Evolutionary conservation across 805 yeast genomes (phyloP), one percentile per base, ranked within the genome.

Genomic region (Yarrowia divulgata): DNA sequence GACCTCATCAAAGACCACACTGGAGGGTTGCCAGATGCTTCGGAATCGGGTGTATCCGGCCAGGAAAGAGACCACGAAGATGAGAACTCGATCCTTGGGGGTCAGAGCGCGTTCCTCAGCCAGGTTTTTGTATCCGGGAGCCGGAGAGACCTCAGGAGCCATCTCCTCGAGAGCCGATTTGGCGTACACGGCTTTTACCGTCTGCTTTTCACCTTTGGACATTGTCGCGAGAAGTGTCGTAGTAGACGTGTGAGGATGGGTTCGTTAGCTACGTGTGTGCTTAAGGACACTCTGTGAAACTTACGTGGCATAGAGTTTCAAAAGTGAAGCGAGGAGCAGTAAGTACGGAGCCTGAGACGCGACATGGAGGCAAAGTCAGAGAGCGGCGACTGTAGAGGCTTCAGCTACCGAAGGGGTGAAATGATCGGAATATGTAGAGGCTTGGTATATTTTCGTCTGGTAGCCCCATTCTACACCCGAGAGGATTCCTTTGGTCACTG

Each of bases 1-100:
- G 49, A 66, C 69, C 78, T 94, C 99, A 78, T 93, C 97, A 73
- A 91, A 91, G 13, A 94, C 97, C 45, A 93, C 96, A 37, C 93
- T 87, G 74, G 87, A 79, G 48, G 99, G 99, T 71, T 80, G 76
- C 35, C 84, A 81, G 70, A 95, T 81, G 68, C 84, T 81, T 72
- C 82, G 81, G 67, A 90, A 81, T 73, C 99, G 87, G 63, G 91
- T 84, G 58, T 78, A 74, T 13, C 82, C 71, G 0, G 97, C 85
- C 45, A 88, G 73, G 1, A 83, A 73, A n/a, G 85, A 74, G 67
- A 91, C 79, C 16, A 80, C 67, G 23, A 72, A 72, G 29, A 79
- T 75, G 37, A 70, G 67, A 32, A 72, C 43, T 10, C 70, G 54
- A 64, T 73, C 75, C 18, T 49, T 34, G 50, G 50, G 49, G 23